A percentile compares a stretch with the other conserved stretches of the same genome.
Conservation (phyloP, 2,329 filamentous ascomycete genomes). For the Taxawa tesnikishii region DNA sequence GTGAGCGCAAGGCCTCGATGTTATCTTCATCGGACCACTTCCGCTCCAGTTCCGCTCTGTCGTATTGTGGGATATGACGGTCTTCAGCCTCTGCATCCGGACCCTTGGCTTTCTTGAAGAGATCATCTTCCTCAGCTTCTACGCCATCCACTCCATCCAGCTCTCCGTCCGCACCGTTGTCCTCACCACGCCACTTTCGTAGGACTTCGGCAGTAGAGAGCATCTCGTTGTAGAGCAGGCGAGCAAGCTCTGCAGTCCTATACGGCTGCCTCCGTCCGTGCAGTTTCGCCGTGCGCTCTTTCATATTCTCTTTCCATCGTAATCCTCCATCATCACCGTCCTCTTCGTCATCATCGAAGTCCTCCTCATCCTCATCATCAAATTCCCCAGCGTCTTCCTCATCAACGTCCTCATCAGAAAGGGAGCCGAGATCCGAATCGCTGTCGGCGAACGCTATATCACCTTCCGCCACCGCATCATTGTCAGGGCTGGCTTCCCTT, state of each 20-base stretch:
- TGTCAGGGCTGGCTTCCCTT: constrained; percentile 38
- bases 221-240: constrained; percentile 77
- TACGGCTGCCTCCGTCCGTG: constrained; percentile 61
- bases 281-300: constrained; percentile 58
- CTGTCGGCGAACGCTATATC: constrained; percentile 90
- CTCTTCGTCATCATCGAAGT: constrained; percentile 50
- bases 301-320: constrained; percentile 82
- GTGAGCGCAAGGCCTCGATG: constrained; percentile 58
- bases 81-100: constrained; percentile 51
- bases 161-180: constrained; percentile 37
- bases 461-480: constrained; percentile 41
- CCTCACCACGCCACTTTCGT: constrained; percentile 65
- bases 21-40: constrained; percentile 79
- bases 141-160: constrained; percentile 47
- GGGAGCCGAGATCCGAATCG: constrained; percentile 87
- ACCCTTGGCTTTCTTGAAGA: constrained; percentile 46
- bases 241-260: constrained; percentile 69
- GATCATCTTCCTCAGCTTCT: constrained; percentile 53
- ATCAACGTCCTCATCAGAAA: constrained; percentile 40
- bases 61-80: constrained; percentile 62
- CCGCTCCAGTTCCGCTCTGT: constrained; percentile 67
- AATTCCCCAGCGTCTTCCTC: constrained; percentile 20
- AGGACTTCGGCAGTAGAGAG: constrained; percentile 65
- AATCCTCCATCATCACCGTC: constrained; percentile 61
- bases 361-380: constrained; percentile 38